Evolutionary conservation across 2,329 filamentous ascomycete genomes (phyloP), one percentile per base, ranked within the genome.

Genomic region (Talaromyces marneffei): DNA sequence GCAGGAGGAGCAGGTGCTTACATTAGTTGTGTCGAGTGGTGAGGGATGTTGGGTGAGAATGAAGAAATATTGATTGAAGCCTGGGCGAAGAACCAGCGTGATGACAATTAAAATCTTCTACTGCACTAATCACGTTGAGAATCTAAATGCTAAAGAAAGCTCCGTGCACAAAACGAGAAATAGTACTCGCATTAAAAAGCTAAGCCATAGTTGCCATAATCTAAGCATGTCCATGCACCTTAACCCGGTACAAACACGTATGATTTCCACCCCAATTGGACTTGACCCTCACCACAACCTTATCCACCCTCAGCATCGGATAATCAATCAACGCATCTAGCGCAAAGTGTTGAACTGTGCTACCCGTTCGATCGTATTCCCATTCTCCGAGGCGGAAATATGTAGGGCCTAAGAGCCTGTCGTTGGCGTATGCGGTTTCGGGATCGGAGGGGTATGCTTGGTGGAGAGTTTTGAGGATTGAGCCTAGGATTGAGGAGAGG

Each of bases 161-260:
- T 25, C 42, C 56, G 35, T 42, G 56, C 56, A 50, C 7, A 42
- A 55, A 37, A 54, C 2, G 31, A 20, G 20, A n/a, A 3, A 37
- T 10, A 57, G n/a, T 18, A 14, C 9, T 1, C 12, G 5, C 16
- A 48, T 16, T n/a, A 10, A 48, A 29, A 48, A 20, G 6, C n/a
- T 8, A 20, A 42, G 3, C 9, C 9, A 12, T 20, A 14, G 27
- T 7, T 2, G 31, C 16, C 12, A 29, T 31, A 23, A 33, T 20
- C 9, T 60, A 64, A 23, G 57, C 33, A 62, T 73, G 69, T 3
- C 78, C 79, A 66, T 79, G 73, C 54, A 80, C 60, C 53, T 75
- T 74, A 57, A 80, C 62, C n/a, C 78, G 75, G 66, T 80, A 80
- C 39, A 80, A 64, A 64, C 79, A 81, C 1, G 77, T 79, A 59